phyloP scores from a whole-genome alignment of 108 stramenopile genomes.

The Nannochloropsis salina region DNA sequence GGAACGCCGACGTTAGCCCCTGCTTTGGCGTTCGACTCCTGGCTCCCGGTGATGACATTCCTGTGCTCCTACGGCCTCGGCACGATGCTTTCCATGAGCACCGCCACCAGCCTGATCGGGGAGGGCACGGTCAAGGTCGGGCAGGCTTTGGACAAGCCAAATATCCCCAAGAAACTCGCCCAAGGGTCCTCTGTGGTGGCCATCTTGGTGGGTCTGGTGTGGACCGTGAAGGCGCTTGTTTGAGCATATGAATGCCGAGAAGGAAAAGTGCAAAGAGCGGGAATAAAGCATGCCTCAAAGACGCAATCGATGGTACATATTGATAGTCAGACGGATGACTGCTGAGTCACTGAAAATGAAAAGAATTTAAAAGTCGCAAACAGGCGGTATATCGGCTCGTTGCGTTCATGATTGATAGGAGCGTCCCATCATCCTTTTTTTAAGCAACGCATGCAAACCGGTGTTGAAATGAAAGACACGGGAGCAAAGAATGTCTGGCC shows the following conservation, averaged over 20 bases:
- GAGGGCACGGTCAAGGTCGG: constrained; percentile 46
- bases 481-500: too few relatives aligned
- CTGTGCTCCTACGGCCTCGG: constrained; percentile 83
- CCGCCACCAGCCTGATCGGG: constrained; percentile 40
- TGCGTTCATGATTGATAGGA: too few relatives aligned
- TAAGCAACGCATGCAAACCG: too few relatives aligned
- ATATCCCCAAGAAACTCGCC: constrained; percentile 37
- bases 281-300: too few relatives aligned
- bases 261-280: too few relatives aligned
- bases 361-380: too few relatives aligned
- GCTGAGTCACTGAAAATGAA: too few relatives aligned
- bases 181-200: constrained; percentile 36
- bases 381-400: too few relatives aligned
- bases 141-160: constrained; percentile 40
- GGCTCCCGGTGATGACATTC: constrained; percentile 73
- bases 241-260: background rate
- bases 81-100: constrained; percentile 62
- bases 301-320: too few relatives aligned
- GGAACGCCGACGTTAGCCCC: constrained; percentile 89
- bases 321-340: too few relatives aligned
- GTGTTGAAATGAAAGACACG: too few relatives aligned
- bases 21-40: constrained; percentile 77
- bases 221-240: constrained; percentile 42
- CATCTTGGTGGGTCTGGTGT: constrained; percentile 42
- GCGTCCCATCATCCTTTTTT: too few relatives aligned